These are phyloP conservation scores for Calonectria honghensis DNA, from an alignment of 2,329 filamentous ascomycete species.

Conservation along the genomic window DNA sequence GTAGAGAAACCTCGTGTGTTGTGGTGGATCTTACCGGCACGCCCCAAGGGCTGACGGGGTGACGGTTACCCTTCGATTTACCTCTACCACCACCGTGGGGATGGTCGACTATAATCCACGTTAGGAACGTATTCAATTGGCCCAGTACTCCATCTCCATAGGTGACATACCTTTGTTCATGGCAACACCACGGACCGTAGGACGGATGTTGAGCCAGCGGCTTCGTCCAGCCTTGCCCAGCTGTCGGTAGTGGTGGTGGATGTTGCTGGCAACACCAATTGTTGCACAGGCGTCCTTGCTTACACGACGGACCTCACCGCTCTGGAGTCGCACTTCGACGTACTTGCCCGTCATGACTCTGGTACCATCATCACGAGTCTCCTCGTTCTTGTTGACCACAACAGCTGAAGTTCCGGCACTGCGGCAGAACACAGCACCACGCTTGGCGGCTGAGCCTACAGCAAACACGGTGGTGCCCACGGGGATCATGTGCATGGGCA, in stretches of 20 bases:
- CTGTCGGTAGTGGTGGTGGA: constrained; percentile 90
- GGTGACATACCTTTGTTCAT: constrained; percentile 90
- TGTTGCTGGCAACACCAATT: constrained; percentile 94
- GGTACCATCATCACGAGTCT: constrained; percentile 75
- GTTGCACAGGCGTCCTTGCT: constrained; percentile 96
- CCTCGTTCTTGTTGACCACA: constrained; percentile 91
- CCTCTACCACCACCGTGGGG: constrained; percentile 99
- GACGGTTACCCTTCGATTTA: constrained; percentile 98
- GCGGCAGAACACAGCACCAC: constrained; percentile 91
- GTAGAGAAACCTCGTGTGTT: constrained; percentile 9
- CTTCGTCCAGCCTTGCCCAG: constrained; percentile 96
- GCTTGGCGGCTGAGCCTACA: constrained; percentile 84
- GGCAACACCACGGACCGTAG: constrained; percentile 96
- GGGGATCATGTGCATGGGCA: constrained; percentile 96
- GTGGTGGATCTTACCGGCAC: constrained; percentile 82
- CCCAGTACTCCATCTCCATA: background rate
- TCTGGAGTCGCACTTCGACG: constrained; percentile 91
- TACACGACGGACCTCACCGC: constrained; percentile 92
- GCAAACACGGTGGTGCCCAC: constrained; percentile 95
- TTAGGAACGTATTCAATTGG: constrained; percentile 41
- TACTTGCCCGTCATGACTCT: constrained; percentile 82
- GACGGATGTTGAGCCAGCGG: constrained; percentile 94
- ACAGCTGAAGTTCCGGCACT: constrained; percentile 95
- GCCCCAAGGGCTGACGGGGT: constrained; percentile 98
- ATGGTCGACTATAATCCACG: constrained; percentile 81